Base-by-base conservation (phyloP, 2,329 filamentous ascomycete genomes). In the Diaporthe sp. region DNA sequence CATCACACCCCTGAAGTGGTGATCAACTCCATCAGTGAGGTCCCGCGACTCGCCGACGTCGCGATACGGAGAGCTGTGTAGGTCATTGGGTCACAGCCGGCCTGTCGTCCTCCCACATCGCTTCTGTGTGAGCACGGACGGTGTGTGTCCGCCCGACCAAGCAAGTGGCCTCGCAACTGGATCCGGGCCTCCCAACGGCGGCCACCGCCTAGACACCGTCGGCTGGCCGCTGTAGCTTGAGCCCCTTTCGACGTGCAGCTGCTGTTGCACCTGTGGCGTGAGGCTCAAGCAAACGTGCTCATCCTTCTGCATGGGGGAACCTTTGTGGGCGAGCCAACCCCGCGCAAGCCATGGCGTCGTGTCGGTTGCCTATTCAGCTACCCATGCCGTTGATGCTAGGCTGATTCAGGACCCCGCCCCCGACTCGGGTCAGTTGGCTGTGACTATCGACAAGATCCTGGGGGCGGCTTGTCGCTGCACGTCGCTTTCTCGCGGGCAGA, bases 191-290 rank as follows among this genome's bases (percentile, higher is more conserved):
- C 47, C 47, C 65, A 55, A 49, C 73, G 49, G 73, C 39, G 49
- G 73, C 39, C 57, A 57, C 49, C 65, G 51, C 58, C 57, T 31
- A 61, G 65, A 76, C 65, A 63, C 31, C 63, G 63, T 42, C 57
- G 57, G 55, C 51, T 67, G 37, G 65, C 72, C 53, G 49, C 71
- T 71, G 47, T 53, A 25, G 42, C 55, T n/a, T 15, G 37, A 57
- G 44, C 28, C 74, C 71, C 74, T 73, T 65, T 74, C 39, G 47
- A 55, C 53, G 34, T 71, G 75, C 71, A 74, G 73, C 58, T 55
- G 28, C 58, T 31, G 47, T 68, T 68, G 47, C 71, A 53, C 58
- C n/a, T 55, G 71, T 55, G 58, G 71, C 71, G 58, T 65, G 58
- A 73, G 71, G 71, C 71, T 65, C 71, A 73, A 73, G 37, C 47